phyloP scores from a whole-genome alignment of 2,329 filamentous ascomycete genomes.

The Madurella fahalii region DNA sequence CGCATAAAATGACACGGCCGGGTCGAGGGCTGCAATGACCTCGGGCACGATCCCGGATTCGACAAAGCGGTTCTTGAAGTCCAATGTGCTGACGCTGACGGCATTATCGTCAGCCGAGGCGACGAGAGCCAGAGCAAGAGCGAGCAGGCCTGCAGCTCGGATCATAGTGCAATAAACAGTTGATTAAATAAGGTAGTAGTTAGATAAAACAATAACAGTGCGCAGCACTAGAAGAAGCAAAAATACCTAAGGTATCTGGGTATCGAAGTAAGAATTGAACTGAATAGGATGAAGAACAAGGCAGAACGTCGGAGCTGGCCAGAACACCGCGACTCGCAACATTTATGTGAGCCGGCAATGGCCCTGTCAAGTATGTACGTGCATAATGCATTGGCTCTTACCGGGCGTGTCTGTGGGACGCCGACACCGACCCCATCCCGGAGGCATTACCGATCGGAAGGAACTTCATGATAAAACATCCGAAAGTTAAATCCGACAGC shows the following conservation, averaged over 20 bases:
- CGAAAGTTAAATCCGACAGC: not conserved
- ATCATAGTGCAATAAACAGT: not conserved
- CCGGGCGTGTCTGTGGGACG: too few relatives aligned
- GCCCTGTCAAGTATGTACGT: not conserved
- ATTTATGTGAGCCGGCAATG: not conserved
- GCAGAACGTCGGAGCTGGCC: too few relatives aligned
- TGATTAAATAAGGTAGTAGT: not conserved
- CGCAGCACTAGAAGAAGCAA: not conserved
- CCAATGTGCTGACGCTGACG: slow-evolving; percentile 23
- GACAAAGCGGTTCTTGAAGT: slow-evolving; percentile 28
- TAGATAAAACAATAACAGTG: not conserved
- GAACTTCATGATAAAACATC: not conserved
- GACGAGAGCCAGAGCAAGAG: slow-evolving; percentile 3
- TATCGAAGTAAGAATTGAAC: too few relatives aligned
- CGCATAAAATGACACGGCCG: slow-evolving; percentile 28
- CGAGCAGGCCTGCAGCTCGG: not conserved
- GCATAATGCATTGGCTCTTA: too few relatives aligned
- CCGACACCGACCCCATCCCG: too few relatives aligned
- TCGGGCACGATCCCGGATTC: slow-evolving; percentile 29
- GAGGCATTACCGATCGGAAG: not conserved
- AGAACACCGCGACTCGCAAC: too few relatives aligned
- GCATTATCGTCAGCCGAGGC: slow-evolving; percentile 16
- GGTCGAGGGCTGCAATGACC: slow-evolving; percentile 28
- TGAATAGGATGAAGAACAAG: too few relatives aligned
- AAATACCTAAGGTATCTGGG: not conserved